phyloP scores from a whole-genome alignment of 192 early-diverging fungal species.

The Backusella tarrabulga region DNA sequence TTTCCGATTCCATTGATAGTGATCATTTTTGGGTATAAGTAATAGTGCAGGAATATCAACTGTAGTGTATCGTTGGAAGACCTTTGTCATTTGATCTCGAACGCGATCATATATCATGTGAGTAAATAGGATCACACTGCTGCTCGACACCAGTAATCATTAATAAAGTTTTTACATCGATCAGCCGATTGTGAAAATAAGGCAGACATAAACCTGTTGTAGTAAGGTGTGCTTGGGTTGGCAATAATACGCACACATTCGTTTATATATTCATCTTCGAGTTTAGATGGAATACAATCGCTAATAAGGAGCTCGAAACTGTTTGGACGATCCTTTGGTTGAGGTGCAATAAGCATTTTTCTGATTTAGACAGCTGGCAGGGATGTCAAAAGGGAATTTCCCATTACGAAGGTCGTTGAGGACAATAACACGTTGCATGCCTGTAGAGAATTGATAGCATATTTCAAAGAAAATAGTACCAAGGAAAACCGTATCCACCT shows the following conservation, averaged over 20 bases:
- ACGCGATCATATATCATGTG: no score
- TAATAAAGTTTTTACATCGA: not conserved
- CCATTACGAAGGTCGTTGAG: conserved; percentile 42
- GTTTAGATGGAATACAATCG: no score
- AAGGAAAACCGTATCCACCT: conserved; percentile 81
- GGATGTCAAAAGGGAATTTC: conserved; percentile 73
- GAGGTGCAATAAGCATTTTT: conserved; percentile 65
- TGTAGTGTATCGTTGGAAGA: conserved; percentile 80
- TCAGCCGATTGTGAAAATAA: no score
- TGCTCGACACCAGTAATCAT: no score
- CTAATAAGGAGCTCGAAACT: conserved; percentile 64
- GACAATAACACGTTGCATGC: conserved; percentile 67
- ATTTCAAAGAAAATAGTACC: conserved; percentile 80
- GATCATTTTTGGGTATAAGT: conserved; percentile 74
- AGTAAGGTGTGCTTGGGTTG: no score
- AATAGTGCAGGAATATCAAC: conserved; percentile 80
- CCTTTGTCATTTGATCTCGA: conserved; percentile 33
- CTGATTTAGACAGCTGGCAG: conserved; percentile 68
- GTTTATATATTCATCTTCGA: conserved; percentile 94
- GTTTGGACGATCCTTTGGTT: conserved; percentile 74
- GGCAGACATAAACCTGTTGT: no score
- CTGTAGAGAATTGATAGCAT: conserved; percentile 68
- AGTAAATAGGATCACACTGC: no score
- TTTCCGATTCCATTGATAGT: no score
- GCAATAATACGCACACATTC: no score